These are phyloP conservation scores for Penicillium herquei DNA, from an alignment of 495 filamentous ascomycete genomes.

Conservation along the genomic window DNA sequence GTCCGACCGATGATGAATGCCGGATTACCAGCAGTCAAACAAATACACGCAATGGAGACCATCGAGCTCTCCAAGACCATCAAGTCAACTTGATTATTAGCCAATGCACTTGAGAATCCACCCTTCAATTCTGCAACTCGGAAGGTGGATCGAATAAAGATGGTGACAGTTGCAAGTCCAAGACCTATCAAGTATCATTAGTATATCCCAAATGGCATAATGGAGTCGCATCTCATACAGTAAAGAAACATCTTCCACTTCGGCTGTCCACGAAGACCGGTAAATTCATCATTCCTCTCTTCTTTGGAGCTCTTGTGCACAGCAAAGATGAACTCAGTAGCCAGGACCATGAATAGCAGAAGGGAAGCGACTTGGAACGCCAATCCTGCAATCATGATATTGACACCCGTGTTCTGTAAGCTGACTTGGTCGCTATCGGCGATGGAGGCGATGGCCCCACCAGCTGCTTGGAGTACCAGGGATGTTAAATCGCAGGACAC, in stretches of 20 bases:
- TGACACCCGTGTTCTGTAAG: background rate
- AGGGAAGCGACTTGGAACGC: slow-evolving; percentile 55
- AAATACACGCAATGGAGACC: slow-evolving; percentile 56
- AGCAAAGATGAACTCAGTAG: slow-evolving; percentile 45
- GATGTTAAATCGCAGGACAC: slow-evolving; percentile 49
- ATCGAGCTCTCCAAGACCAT: slow-evolving; percentile 69
- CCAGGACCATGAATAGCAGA: slow-evolving; percentile 50
- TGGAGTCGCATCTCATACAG: slow-evolving; percentile 1
- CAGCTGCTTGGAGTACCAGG: slow-evolving; percentile 25
- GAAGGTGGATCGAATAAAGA: slow-evolving; percentile 62
- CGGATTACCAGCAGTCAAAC: slow-evolving; percentile 32
- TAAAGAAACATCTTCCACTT: slow-evolving; percentile 15
- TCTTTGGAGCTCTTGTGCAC: slow-evolving; percentile 21
- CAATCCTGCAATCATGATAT: slow-evolving; percentile 57
- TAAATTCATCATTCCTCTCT: slow-evolving; percentile 6
- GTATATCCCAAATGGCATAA: slow-evolving; percentile 1
- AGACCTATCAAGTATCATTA: background rate
- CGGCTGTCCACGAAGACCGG: slow-evolving; percentile 2
- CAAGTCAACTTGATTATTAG: slow-evolving; percentile 59
- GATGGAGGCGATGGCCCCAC: background rate
- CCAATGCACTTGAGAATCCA: slow-evolving; percentile 57
- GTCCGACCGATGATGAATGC: background rate
- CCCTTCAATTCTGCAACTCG: slow-evolving; percentile 61
- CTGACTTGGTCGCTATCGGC: background rate
- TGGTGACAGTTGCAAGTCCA: slow-evolving; percentile 50